A percentile compares a stretch with the other conserved stretches of the same genome.
phyloP scores from a whole-genome alignment of 2,329 filamentous ascomycete genomes.

The Beauveria sp. region DNA sequence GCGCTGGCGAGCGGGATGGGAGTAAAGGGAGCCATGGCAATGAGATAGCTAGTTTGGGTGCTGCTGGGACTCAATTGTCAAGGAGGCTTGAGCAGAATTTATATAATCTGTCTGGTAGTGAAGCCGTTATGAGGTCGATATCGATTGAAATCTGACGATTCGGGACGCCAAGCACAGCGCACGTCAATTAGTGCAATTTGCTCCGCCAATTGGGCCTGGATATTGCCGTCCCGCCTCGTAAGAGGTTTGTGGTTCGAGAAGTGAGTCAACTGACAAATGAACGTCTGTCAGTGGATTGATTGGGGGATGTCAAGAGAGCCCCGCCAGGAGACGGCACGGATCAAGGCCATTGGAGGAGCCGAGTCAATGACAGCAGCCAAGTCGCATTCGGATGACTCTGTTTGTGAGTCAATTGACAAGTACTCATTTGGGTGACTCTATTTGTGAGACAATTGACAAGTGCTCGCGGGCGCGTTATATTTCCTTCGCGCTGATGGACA shows the following conservation, averaged over 20 bases:
- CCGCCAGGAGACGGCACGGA: not conserved
- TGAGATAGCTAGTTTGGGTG: not conserved
- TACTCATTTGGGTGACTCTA: not conserved
- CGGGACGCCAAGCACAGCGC: not conserved
- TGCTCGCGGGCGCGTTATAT: not conserved
- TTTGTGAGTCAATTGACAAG: slow-evolving; percentile 1
- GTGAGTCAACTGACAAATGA: slow-evolving; percentile 1
- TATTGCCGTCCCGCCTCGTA: not conserved
- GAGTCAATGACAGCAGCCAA: not conserved
- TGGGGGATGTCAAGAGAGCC: not conserved
- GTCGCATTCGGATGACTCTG: not conserved
- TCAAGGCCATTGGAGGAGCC: not conserved
- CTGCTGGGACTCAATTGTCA: not conserved
- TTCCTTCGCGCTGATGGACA: not conserved
- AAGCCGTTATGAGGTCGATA: not conserved
- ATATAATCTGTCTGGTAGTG: not conserved
- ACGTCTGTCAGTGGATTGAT: not conserved
- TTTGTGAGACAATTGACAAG: not conserved
- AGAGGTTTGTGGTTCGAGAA: not conserved
- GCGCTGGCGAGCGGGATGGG: slow-evolving; percentile 6
- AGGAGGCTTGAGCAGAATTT: not conserved
- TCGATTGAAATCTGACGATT: slow-evolving; percentile 1
- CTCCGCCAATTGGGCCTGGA: not conserved
- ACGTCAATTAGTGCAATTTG: not conserved
- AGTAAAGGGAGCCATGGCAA: slow-evolving; percentile 7